Base-by-base conservation (phyloP, 2,329 filamentous ascomycete genomes). In the Aurifilum marmelostoma region DNA sequence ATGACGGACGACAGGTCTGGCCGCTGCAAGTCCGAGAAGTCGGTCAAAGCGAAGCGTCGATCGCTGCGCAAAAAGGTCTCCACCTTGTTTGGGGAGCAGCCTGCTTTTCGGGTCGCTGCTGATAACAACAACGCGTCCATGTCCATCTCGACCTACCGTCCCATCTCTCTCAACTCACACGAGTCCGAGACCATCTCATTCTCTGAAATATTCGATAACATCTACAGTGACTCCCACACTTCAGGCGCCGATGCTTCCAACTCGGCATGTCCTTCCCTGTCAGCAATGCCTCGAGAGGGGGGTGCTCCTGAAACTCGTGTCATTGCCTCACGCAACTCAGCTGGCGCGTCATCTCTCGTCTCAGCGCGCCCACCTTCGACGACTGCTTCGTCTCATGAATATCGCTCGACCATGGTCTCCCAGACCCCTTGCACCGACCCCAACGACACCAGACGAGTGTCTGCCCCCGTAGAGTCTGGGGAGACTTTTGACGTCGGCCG, bases 191-290 rank as follows among this genome's bases (percentile, higher is more conserved):
- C 41, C 18, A 59, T 52, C 34, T 67, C 64, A 24, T 67, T 71
- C 54, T 69, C 69, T 9, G 69, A 67, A 21, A 67, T 71, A 2
- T 69, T 71, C 29, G 69, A 71, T 63, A 65, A 65, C 14, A 59
- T 71, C 7, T 65, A 52, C 54, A 65, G 59, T 34, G 69, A 67
- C 29, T 29, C 67, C 59, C 56, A 60, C 24, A 29, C 50, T 32
- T 61, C 69, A 8, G 21, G 12, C 27, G 21, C 14, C 29, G 43
- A 27, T 18, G 37, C 39, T 52, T 58, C 29, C 29, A 50, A 32
- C 18, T 34, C 64, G 18, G 64, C 32, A 27, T 60, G 39, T 8
- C 43, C 61, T 47, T 69, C 67, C n/a, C 3, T n/a, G 56, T 61
- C 43, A 37, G n/a, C 27, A 12, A 24, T 61, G 43, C 37, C 58